Evolutionary conservation across 352 stramenopile genomes (phyloP).

Genomic region (Pythium volutum): DNA sequence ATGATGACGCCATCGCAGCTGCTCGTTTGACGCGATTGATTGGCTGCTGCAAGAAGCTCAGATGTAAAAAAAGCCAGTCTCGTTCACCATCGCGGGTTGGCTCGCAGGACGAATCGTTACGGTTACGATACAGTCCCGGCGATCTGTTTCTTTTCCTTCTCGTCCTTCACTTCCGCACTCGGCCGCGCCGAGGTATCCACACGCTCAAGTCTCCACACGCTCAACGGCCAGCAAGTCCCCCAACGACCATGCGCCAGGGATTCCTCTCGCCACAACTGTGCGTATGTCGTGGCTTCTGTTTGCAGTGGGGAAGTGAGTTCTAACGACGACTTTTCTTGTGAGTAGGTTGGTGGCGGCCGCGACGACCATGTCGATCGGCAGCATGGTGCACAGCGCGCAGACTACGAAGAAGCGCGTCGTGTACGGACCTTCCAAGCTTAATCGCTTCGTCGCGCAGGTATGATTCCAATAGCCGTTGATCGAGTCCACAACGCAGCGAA

Average conservation of each 20-base stretch:
- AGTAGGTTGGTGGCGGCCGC: conserved; percentile 1
- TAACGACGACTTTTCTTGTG: not conserved
- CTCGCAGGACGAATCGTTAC: not conserved
- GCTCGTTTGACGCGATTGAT: conserved; percentile 1
- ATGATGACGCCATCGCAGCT: not conserved
- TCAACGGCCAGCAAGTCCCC: no score
- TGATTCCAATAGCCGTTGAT: not conserved
- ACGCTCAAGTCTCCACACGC: no score
- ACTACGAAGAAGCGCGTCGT: conserved; percentile 47
- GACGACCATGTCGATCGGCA: conserved; percentile 4
- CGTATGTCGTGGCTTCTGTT: not conserved
- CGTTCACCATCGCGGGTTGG: no score
- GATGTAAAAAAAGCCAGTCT: conserved; percentile 1
- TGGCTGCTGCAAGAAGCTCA: not conserved
- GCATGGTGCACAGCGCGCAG: conserved; percentile 3
- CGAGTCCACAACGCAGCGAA: not conserved
- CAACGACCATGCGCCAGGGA: conserved; percentile 1
- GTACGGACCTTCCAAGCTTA: conserved; percentile 54
- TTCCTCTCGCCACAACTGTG: conserved; percentile 6
- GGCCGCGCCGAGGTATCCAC: no score
- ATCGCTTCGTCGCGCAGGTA: conserved; percentile 52
- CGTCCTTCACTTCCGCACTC: not conserved
- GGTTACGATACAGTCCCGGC: not conserved
- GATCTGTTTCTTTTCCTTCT: not conserved
- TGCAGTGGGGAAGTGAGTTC: not conserved